Conservation (phyloP, 1,284 basidiomycete species). For the Austroboletus novae-zelandiae region DNA sequence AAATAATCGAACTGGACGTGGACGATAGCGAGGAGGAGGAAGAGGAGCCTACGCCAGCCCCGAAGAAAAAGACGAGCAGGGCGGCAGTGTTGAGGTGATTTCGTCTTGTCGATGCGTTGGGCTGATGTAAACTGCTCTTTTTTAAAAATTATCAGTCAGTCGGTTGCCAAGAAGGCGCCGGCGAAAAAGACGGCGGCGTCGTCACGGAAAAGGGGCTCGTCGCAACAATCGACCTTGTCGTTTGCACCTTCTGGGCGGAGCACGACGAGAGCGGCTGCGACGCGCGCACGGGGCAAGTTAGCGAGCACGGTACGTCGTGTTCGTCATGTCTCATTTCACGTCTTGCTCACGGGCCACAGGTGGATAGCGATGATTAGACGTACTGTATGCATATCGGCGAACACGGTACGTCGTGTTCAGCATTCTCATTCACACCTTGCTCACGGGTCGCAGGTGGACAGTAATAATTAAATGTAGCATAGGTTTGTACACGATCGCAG, state of each 20-base stretch:
- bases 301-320: slow-evolving; percentile 25
- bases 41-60: slow-evolving; percentile 41
- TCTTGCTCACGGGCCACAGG: slow-evolving; percentile 10
- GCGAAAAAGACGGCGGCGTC: slow-evolving; percentile 54
- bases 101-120: neutral
- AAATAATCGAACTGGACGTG: slow-evolving; percentile 46
- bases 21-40: slow-evolving; percentile 48
- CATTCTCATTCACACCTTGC: neutral
- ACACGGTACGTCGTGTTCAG: slow-evolving; percentile 17
- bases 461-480: slow-evolving; percentile 25
- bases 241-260: slow-evolving; percentile 61
- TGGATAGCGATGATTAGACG: slow-evolving; percentile 33
- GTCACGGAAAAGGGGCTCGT: slow-evolving; percentile 28
- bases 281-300: slow-evolving; percentile 55
- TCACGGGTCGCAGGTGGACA: slow-evolving; percentile 23
- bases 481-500: neutral
- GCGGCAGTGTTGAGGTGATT: slow-evolving; percentile 61
- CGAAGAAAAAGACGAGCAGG: slow-evolving; percentile 60
- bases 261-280: slow-evolving; percentile 55
- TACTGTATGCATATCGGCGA: slow-evolving; percentile 40
- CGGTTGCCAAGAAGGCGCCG: slow-evolving; percentile 35
- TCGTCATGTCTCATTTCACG: neutral
- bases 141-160: slow-evolving; percentile 11
- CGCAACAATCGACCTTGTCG: slow-evolving; percentile 48
- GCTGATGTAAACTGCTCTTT: neutral